Conservation (phyloP, 2,329 filamentous ascomycete species). For the Colletotrichum sp. region DNA sequence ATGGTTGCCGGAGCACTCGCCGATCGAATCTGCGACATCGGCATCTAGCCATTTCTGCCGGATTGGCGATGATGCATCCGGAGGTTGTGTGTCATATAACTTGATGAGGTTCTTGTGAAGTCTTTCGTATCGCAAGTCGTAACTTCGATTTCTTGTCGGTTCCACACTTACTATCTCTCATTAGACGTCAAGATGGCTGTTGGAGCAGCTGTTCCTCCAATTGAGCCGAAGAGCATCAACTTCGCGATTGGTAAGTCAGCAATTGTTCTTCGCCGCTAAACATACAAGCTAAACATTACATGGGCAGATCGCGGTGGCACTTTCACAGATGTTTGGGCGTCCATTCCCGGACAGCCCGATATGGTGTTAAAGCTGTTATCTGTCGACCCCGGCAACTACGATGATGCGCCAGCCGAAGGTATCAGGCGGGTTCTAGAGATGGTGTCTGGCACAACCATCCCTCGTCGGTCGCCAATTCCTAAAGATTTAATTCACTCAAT, state of each 20-base stretch:
- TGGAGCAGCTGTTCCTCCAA: rapidly evolving
- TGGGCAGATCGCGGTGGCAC: conserved; percentile 45
- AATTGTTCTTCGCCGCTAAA: rapidly evolving
- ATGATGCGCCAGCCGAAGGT: conserved; percentile 75
- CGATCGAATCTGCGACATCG: neutral
- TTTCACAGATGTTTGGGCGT: conserved; percentile 65
- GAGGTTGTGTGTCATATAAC: neutral
- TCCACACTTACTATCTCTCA: neutral
- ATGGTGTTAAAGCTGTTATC: conserved; percentile 75
- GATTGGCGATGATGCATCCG: neutral
- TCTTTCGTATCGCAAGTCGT: neutral
- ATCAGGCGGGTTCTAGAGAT: conserved; percentile 57
- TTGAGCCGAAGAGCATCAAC: neutral
- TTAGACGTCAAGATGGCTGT: neutral
- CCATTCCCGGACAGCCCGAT: conserved; percentile 50
- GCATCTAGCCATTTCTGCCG: neutral
- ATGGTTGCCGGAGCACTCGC: neutral
- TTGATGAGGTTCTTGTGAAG: neutral
- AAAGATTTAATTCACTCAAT: conserved; percentile 66
- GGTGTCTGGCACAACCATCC: conserved; percentile 24
- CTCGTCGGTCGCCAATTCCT: neutral
- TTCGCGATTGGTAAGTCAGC: neutral
- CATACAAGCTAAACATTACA: rapidly evolving
- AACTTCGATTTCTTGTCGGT: neutral
- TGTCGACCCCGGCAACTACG: conserved; percentile 74